A percentile compares a stretch with the other conserved stretches of the same genome.
phyloP scores from a whole-genome alignment of 495 filamentous ascomycete species.

The Pyrenula aspistea region DNA sequence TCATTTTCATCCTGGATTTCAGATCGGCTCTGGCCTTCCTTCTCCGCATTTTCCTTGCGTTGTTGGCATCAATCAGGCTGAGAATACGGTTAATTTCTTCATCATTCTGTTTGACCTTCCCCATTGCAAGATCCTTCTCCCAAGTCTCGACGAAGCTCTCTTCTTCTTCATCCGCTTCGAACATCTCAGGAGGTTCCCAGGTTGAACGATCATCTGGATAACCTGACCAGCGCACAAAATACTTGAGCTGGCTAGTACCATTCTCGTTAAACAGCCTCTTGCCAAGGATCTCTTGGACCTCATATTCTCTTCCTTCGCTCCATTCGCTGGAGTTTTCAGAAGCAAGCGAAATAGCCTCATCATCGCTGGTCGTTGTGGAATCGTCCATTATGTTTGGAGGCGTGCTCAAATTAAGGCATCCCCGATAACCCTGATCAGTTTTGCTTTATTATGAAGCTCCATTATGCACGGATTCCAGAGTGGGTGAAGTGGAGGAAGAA shows the following conservation, averaged over 20 bases:
- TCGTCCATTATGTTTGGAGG: not conserved
- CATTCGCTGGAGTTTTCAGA: conserved; percentile 36
- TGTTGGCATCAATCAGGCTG: too few species aligned
- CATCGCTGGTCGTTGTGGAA: conserved; percentile 16
- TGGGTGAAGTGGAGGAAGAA: too few species aligned
- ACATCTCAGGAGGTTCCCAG: not conserved
- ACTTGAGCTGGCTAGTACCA: not conserved
- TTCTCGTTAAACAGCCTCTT: not conserved
- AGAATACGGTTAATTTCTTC: not conserved
- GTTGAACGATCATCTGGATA: not conserved
- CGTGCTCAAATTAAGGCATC: too few species aligned
- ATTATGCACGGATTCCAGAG: too few species aligned
- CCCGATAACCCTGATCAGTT: too few species aligned
- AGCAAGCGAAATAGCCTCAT: conserved; percentile 49
- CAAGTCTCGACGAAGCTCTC: not conserved
- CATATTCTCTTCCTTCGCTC: conserved; percentile 9
- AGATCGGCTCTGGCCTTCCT: too few species aligned
- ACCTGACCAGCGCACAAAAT: not conserved
- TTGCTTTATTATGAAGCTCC: too few species aligned
- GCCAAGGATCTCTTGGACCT: conserved; percentile 30
- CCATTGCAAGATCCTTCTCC: not conserved
- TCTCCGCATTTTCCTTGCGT: too few species aligned
- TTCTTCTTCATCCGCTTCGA: not conserved
- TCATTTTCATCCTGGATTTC: too few species aligned
- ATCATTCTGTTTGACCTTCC: not conserved